Percentiles rank a stretch among this genome's conserved stretches.
Evolutionary conservation across 768 basidiomycete genomes (phyloP).

Genomic region (Podaxis rugospora): DNA sequence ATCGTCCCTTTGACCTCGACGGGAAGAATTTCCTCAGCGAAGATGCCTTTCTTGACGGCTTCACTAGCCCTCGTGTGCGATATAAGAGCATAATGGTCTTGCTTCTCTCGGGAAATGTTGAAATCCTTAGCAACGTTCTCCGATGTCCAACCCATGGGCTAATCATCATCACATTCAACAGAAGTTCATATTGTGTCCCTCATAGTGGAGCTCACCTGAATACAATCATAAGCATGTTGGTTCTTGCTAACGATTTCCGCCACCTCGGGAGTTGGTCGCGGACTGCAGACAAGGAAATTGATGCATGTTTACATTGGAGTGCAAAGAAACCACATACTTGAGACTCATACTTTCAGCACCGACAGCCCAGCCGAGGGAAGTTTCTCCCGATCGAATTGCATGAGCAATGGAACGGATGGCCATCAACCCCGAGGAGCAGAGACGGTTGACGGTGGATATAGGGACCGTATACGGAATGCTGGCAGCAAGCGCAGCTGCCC

Average conservation of each 20-base stretch:
- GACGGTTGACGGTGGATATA: constrained; percentile 87
- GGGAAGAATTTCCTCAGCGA: constrained; percentile 87
- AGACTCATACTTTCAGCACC: constrained; percentile 82
- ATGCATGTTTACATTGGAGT: not conserved
- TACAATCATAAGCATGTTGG: constrained; percentile 68
- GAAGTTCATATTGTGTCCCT: not conserved
- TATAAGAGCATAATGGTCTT: constrained; percentile 87
- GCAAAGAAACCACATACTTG: constrained; percentile 44
- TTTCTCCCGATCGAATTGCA: constrained; percentile 78
- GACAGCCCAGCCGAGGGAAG: constrained; percentile 80
- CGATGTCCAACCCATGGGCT: constrained; percentile 96
- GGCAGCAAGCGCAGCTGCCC: constrained; percentile 83
- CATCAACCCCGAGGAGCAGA: constrained; percentile 94
- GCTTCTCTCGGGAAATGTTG: constrained; percentile 72
- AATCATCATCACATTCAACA: not conserved
- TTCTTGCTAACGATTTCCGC: constrained; percentile 52
- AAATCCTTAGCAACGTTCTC: constrained; percentile 85
- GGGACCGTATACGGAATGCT: constrained; percentile 85
- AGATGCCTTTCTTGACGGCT: constrained; percentile 67
- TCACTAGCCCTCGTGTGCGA: constrained; percentile 79
- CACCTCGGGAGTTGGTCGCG: constrained; percentile 71
- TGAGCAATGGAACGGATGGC: constrained; percentile 90
- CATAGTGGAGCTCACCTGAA: constrained; percentile 45
- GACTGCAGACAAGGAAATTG: constrained; percentile 31
- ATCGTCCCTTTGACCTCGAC: constrained; percentile 66